Evolutionary conservation across 2,329 filamentous ascomycete genomes (phyloP), one percentile per base, ranked within the genome.

Genomic region (Apiospora arundinis): DNA sequence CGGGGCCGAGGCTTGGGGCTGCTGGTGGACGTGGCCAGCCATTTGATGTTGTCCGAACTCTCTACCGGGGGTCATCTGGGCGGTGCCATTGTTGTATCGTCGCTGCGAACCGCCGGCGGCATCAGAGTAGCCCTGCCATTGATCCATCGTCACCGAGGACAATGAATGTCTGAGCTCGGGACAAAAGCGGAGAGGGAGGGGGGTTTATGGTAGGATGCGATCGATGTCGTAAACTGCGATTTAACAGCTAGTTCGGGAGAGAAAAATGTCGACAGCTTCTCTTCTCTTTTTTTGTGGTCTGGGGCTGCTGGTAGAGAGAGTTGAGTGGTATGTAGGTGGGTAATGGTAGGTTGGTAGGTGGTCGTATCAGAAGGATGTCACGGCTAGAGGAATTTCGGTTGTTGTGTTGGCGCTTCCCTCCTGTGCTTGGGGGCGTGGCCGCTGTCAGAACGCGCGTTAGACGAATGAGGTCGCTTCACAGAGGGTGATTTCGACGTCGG

Each of bases 61-160:
- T 67, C 79, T 76, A 63, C 73, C 74, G 49, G 77, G 75, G 67
- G 78, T 78, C 75, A 78, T 77, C 72, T 80, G 79, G 74, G 70
- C 78, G 74, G 71, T 75, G 70, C 75, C 78, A 72, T 79, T 69
- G 72, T 79, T 80, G 81, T 91, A 92, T 83, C 91, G 89, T 83
- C 89, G 87, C 68, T 73, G 72, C 79, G 91, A 86, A 80, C 88
- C 87, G 79, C 86, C 87, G 78, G 87, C 82, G 80, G 90, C 85
- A 82, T 93, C 91, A 81, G 88, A 84, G 83, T 93, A 93, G 74
- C 87, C 82, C 84, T 91, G 89, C 91, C 91, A 93, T 85, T 92
- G 84, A 84, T 89, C 87, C 88, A 90, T 88, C 78, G 76, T 79
- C 77, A 77, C 70, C 65, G 71, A 68, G 66, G 70, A 72, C 74